Percentiles rank a stretch among this genome's conserved stretches.
Conservation (phyloP, 352 stramenopile species). For the Paralagenidium karlingii region DNA sequence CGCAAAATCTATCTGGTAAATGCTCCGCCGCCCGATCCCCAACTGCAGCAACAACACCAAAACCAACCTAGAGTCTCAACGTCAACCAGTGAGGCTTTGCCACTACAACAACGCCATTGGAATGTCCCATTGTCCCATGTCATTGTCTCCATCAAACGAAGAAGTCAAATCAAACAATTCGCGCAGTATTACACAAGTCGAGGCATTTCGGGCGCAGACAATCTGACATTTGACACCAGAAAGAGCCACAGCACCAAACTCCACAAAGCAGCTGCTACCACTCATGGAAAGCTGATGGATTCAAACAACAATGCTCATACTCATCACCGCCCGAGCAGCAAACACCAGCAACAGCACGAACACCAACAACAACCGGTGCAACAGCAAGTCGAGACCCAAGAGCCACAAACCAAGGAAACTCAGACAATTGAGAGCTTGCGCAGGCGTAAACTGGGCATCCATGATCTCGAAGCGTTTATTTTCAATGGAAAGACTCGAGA, state of each 20-base stretch:
- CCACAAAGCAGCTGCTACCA: slow-evolving; percentile 1
- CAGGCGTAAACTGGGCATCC: too few relatives aligned
- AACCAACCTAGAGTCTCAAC: slow-evolving; percentile 1
- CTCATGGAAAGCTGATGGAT: too few relatives aligned
- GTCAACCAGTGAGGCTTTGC: neutral
- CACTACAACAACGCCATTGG: slow-evolving; percentile 1
- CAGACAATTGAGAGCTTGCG: too few relatives aligned
- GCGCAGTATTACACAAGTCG: slow-evolving; percentile 51
- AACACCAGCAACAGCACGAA: too few relatives aligned
- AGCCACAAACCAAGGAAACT: too few relatives aligned
- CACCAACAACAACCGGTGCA: too few relatives aligned
- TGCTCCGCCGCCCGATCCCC: slow-evolving; percentile 4
- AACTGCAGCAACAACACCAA: slow-evolving; percentile 1
- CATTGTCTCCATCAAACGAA: slow-evolving; percentile 57
- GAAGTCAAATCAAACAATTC: slow-evolving; percentile 50
- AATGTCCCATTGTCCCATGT: slow-evolving; percentile 54
- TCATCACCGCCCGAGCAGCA: too few relatives aligned
- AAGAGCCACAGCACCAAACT: neutral
- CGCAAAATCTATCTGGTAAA: slow-evolving; percentile 50
- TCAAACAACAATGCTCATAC: too few relatives aligned
- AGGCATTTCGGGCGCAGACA: slow-evolving; percentile 44
- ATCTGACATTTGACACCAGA: slow-evolving; percentile 18
- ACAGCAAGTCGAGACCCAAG: too few relatives aligned
- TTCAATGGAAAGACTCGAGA: too few relatives aligned
- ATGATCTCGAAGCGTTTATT: too few relatives aligned